Evolutionary conservation across 768 basidiomycete genomes (phyloP).

Genomic region (Clavaria fumosa): DNA sequence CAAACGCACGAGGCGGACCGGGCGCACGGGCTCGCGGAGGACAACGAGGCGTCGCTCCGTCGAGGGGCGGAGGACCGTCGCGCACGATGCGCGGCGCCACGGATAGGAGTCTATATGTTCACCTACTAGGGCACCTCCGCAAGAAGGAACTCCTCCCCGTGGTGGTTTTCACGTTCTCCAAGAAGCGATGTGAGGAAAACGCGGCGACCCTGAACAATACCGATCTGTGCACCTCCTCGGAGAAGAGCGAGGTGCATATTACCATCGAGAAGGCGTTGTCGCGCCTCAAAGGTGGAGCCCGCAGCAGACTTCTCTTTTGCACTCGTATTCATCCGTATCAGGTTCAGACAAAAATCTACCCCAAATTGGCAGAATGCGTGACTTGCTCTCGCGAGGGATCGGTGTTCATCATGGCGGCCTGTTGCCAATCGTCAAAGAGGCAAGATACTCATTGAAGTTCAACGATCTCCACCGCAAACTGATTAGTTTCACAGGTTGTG

Average conservation of each 20-base stretch:
- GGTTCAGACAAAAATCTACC: conserved; percentile 86
- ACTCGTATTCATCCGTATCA: conserved; percentile 18
- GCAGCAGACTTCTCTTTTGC: conserved; percentile 3
- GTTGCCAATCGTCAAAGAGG: conserved; percentile 94
- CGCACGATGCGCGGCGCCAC: conserved; percentile 49
- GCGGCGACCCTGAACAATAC: conserved; percentile 77
- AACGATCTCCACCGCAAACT: conserved; percentile 5
- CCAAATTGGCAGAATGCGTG: conserved; percentile 82
- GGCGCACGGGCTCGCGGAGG: no score
- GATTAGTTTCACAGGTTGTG: conserved; percentile 59
- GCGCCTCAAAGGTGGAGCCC: conserved; percentile 63
- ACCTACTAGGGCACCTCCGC: conserved; percentile 71
- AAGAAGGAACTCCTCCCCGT: conserved; percentile 83
- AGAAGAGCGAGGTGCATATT: conserved; percentile 96
- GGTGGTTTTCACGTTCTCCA: conserved; percentile 94
- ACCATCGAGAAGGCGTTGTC: conserved; percentile 85
- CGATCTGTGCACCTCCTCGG: conserved; percentile 76
- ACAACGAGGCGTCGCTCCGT: conserved; percentile 19
- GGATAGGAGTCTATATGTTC: conserved; percentile 90
- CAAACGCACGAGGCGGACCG: conserved; percentile 25
- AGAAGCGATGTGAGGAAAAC: conserved; percentile 95
- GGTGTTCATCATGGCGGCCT: conserved; percentile 97
- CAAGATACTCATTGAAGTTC: neutral
- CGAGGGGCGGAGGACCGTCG: conserved; percentile 25
- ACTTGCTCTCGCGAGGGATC: conserved; percentile 81